Evolutionary conservation across 2,329 filamentous ascomycete genomes (phyloP).

Genomic region (Elsinoe arachidis): DNA sequence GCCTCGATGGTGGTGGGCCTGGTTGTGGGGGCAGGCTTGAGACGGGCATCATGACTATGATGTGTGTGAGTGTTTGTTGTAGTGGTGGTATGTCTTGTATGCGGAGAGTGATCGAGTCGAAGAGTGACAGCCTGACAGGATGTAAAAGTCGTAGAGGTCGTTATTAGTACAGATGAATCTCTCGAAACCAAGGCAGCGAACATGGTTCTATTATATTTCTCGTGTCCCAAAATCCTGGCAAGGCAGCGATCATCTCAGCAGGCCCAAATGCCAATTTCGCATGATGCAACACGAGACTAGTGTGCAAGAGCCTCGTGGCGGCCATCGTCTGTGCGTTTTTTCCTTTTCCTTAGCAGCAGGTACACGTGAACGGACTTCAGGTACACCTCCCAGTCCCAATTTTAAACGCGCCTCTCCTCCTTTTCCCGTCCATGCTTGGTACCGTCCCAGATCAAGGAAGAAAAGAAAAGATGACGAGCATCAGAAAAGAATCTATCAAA

Average conservation of each 20-base stretch:
- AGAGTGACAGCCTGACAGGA: slow-evolving; percentile 8
- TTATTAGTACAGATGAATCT: not conserved
- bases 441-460: not conserved
- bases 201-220: slow-evolving; percentile 13
- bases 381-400: not conserved
- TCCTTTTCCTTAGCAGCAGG: not conserved
- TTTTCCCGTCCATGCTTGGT: not conserved
- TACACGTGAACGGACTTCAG: too few relatives aligned
- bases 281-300: slow-evolving; percentile 16
- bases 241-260: not conserved
- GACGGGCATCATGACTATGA: slow-evolving; percentile 28
- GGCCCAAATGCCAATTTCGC: slow-evolving; percentile 12
- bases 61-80: not conserved
- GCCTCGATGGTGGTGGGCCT: slow-evolving; percentile 39
- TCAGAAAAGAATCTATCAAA: not conserved
- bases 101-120: not conserved
- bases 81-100: not conserved
- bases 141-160: not conserved
- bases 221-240: slow-evolving; percentile 3
- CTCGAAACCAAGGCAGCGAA: slow-evolving; percentile 5
- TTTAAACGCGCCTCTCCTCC: slow-evolving; percentile 1
- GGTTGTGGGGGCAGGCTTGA: slow-evolving; percentile 40
- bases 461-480: not conserved
- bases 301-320: slow-evolving; percentile 11
- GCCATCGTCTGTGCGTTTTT: not conserved